Base-by-base conservation (phyloP, 1,139 yeast genomes). In the Blastobotrys buckinghamii region DNA sequence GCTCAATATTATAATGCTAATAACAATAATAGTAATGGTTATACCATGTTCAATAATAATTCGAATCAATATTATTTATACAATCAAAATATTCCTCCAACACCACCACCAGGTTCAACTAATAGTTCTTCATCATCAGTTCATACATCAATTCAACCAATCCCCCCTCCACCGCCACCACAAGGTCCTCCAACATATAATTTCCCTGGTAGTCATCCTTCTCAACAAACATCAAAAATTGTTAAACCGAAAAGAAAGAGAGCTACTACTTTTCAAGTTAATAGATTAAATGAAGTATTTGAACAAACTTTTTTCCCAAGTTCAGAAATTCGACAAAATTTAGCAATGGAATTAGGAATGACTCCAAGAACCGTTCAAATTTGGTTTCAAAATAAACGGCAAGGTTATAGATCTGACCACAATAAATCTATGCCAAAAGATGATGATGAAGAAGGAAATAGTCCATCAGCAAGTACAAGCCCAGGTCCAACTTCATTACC, bases 331-430 rank as follows among this genome's bases (percentile, higher is more conserved):
- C 61, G 71, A 12, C 54, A 64, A 40, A 60, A 59, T 33, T 57
- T 67, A 39, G 70, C 71, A 9, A 50, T 57, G 41, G 71, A 67
- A 53, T 62, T 67, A 16, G 80, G 81, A 55, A 92, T 90, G 97
- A 79, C 92, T 15, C 96, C 89, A 65, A 89, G 88, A 66, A 95
- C 97, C 1, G 95, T 92, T 29, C 97, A 92, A 69, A 88, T 92
- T 55, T 92, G 98, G 98, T 92, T 92, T 69, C 98, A 92, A 69
- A 92, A 92, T 68, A 85, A 82, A 66, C 81, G 98, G 67, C 98
- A 92, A 67, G 67, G 67, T 20, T 66, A 68, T 66, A 51, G 67
- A 30, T 59, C 67, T 5, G 68, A 66, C 45, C 62, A 63, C 46
- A 55, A 57, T 39, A 50, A 61, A 19, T 50, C 62, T 8, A 53